phyloP scores from a whole-genome alignment of 169 alveolate genomes.

The Perkinsus marinus region DNA sequence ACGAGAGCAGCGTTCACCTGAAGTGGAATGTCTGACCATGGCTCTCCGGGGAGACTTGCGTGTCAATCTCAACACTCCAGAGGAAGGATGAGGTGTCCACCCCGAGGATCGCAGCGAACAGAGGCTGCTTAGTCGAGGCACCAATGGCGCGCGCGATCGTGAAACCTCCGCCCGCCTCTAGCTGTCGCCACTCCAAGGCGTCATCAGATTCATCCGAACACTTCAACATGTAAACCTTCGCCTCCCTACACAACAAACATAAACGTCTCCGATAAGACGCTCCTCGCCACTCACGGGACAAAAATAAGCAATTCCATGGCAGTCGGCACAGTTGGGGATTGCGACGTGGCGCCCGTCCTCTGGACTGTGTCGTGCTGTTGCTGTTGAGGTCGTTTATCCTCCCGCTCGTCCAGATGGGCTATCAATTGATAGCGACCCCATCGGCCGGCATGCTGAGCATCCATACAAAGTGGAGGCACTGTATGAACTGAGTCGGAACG shows the following conservation, averaged over 20 bases:
- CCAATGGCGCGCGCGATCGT: background rate
- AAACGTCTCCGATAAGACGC: background rate
- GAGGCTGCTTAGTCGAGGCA: background rate
- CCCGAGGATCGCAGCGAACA: background rate
- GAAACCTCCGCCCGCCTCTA: background rate
- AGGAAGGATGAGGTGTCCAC: background rate
- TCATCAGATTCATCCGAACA: background rate
- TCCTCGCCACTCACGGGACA: background rate
- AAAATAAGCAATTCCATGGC: background rate
- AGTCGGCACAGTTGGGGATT: background rate
- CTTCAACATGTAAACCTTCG: background rate
- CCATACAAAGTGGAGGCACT: too few relatives aligned
- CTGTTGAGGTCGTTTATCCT: background rate
- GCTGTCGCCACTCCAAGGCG: background rate
- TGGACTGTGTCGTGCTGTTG: too few relatives aligned
- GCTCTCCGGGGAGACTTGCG: background rate
- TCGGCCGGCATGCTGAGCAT: background rate
- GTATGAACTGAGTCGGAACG: too few relatives aligned
- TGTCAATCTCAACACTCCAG: background rate
- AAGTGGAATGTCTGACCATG: background rate
- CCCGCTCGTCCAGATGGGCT: background rate
- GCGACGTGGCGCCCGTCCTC: background rate
- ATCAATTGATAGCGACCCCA: background rate
- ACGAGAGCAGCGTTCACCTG: background rate
- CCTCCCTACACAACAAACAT: background rate